Evolutionary conservation across 129 eudicot species (phyloP), one percentile per base, ranked within the genome.

Genomic region (Artemisia argyi): DNA sequence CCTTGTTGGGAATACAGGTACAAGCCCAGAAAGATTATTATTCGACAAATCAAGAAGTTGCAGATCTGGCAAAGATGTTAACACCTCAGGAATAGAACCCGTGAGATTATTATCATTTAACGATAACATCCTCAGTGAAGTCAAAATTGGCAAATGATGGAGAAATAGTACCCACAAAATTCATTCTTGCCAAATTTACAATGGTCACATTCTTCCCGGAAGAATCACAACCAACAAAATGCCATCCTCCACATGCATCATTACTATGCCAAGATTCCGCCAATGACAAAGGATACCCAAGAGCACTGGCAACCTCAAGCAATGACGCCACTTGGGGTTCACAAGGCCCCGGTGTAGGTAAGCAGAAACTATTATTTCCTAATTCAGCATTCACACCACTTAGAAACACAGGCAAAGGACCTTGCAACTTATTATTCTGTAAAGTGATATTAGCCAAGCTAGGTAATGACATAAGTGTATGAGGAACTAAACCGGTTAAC

Each of bases 291-390:
- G 85, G 88, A 55, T 76, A 84, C 55, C 89, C 83, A 4, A 84
- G 24, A 51, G 74, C 86, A 9, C 79, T 74, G n/a, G 85, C 85
- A 42, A 78, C 79, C 15, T 54, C 69, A 46, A 84, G 76, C 66
- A 85, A 84, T n/a, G 69, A 44, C 2, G 66, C 68, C 28, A 81
- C 86, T 64, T 82, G 85, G 2, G 74, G 76, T 74, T 82, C 87
- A 66, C 91, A 85, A 14, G 80, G 78, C 9, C 91, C 85, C 5
- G 85, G 77, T 14, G 35, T 60, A 4, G 17, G 14, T 20, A 51
- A 61, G 32, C 87, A 85, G 17, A 85, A 85, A 54, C 81, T 79
- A 58, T 85, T 85, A 15, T 49, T 24, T n/a, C 80, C 74, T 4
- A 78, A 17, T 0, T n/a, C 22, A 18, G 3, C 12, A 9, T 9